A percentile compares a stretch with the other conserved stretches of the same genome.
phyloP scores from a whole-genome alignment of 2,329 filamentous ascomycete genomes.

The Pseudogymnoascus sp. region DNA sequence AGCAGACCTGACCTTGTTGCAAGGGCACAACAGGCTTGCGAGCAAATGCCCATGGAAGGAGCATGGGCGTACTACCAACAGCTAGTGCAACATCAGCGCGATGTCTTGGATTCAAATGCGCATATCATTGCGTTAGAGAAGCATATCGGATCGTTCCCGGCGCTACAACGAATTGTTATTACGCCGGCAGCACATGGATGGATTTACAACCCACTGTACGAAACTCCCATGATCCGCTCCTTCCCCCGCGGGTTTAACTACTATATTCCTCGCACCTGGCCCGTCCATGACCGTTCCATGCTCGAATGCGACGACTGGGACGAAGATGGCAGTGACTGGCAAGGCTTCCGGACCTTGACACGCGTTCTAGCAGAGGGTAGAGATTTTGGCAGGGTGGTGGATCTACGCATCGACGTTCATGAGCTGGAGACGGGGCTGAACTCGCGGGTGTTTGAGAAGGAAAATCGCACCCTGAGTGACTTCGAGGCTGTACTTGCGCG shows the following conservation, averaged over 20 bases:
- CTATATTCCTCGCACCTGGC: slow-evolving; percentile 9
- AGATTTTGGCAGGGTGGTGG: slow-evolving; percentile 23
- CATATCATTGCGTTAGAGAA: slow-evolving; percentile 29
- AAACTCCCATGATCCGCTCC: slow-evolving; percentile 35
- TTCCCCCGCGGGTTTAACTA: slow-evolving; percentile 34
- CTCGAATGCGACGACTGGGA: slow-evolving; percentile 13
- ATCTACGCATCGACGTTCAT: slow-evolving; percentile 29
- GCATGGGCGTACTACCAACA: slow-evolving; percentile 27
- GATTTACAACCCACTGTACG: slow-evolving; percentile 30
- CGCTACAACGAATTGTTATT: slow-evolving; percentile 30
- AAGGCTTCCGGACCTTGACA: slow-evolving; percentile 27
- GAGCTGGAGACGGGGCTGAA: slow-evolving; percentile 19
- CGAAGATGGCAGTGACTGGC: slow-evolving; percentile 21
- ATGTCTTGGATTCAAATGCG: slow-evolving; percentile 21
- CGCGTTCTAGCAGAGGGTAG: slow-evolving; percentile 20
- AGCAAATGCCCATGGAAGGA: slow-evolving; percentile 18
- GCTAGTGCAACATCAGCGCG: slow-evolving; percentile 28
- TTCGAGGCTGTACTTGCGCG: too few species aligned
- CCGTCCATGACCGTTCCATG: not conserved
- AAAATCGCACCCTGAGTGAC: too few species aligned
- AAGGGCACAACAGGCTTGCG: not conserved
- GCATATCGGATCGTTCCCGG: slow-evolving; percentile 29
- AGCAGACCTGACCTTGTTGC: not conserved
- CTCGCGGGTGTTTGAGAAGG: too few species aligned
- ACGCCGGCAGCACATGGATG: slow-evolving; percentile 33